Conservation (phyloP, 495 filamentous ascomycete genomes). For the Aspergillus homomorphus region DNA sequence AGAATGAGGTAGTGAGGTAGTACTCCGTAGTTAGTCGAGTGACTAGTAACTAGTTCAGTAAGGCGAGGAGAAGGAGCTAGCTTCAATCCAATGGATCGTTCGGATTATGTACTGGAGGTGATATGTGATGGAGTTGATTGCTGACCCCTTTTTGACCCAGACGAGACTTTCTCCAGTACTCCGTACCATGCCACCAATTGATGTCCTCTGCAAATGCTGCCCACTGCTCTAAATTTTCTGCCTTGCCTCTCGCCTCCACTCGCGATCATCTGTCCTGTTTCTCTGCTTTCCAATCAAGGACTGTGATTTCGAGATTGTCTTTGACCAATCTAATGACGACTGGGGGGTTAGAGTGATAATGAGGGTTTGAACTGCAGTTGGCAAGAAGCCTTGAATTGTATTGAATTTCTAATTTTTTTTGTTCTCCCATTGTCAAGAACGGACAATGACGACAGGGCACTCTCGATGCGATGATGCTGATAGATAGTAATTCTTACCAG, state of each 20-base stretch:
- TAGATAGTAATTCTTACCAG: conserved; percentile 1
- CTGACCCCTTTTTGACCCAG: not conserved
- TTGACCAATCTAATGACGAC: not conserved
- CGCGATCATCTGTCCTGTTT: not conserved
- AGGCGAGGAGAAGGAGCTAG: not conserved
- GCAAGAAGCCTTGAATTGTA: not conserved
- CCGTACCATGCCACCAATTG: not conserved
- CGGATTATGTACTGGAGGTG: too few species aligned
- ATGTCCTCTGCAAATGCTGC: not conserved
- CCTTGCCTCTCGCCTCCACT: too few species aligned
- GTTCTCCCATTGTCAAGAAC: too few species aligned
- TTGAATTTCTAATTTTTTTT: too few species aligned
- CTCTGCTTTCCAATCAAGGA: not conserved
- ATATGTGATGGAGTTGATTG: not conserved
- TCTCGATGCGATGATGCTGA: not conserved
- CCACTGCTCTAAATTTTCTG: not conserved
- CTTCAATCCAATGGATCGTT: not conserved
- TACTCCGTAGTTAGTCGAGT: not conserved
- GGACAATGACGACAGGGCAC: not conserved
- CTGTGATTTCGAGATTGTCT: not conserved
- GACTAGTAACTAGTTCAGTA: not conserved
- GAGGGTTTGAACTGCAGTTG: too few species aligned
- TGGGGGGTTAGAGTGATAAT: not conserved
- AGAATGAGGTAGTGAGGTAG: not conserved
- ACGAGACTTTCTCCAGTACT: not conserved